Evolutionary conservation across 1,284 basidiomycete genomes (phyloP), one percentile per base, ranked within the genome.

Genomic region (Apiotrichum gamsii): DNA sequence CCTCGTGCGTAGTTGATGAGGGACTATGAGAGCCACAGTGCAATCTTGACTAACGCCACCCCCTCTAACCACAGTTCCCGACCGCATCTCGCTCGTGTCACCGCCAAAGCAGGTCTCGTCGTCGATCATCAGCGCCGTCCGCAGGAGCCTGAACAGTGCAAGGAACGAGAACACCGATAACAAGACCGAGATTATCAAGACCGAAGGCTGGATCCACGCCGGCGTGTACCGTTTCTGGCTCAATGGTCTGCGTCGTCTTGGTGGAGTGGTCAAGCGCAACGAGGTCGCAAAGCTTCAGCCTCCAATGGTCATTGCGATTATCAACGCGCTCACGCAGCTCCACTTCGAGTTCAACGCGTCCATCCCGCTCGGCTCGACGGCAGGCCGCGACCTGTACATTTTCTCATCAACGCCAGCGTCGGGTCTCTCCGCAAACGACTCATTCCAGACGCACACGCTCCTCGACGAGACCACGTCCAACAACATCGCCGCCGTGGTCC

Each of bases 221-320:
- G 67, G 66, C 3, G 67, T 69, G 14, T 71, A 68, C 47, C 43
- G 62, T 9, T 71, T 69, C 48, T 64, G 65, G 62, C 46, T 71
- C 9, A 59, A 55, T 11, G 67, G 67, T 5, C 58, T 70, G 57
- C 48, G 65, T 57, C 3, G 44, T 23, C 8, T 45, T 24, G 23
- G 36, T 9, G 61, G 58, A 8, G 57, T 59, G 6, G 38, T 70
- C 23, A 67, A 59, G 49, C 40, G 51, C 23, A 51, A 50, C n/a
- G 36, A 52, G 0, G 52, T 63, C 0, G 55, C 64, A 20, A 60
- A 49, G 66, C 45, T 68, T 2, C 65, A 66, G 24, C 66, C 69
- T 0, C 51, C 69, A 4, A 43, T 68, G 15, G 40, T 42, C 13
- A 47, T 67, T 6, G 37, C 44, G 5, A 55, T 69, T n/a, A 53